Base-by-base conservation (phyloP, 83 land plant genomes). In the Picea mariana region DNA sequence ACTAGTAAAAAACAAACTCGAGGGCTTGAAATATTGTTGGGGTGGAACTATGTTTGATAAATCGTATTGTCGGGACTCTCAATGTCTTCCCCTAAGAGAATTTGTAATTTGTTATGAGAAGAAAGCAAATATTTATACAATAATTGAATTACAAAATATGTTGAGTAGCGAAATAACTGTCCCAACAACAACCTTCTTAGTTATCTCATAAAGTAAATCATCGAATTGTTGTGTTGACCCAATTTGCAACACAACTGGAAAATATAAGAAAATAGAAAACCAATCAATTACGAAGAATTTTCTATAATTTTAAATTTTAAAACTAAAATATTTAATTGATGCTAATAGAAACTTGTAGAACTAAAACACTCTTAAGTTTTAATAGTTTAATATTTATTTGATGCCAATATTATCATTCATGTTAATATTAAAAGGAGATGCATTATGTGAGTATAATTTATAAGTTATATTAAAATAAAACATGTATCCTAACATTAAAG, bases 211-310 rank as follows among this genome's bases (percentile, higher is more conserved):
- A 68, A 92, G 79, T 12, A 92, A 77, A 1, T 86, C 80, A 81
- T 92, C 95, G 38, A 92, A 27, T 27, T 27, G 31, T 27, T 27
- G 31, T 44, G 96, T 93, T 23, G 98, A 93, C 63, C 98, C 96
- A 75, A 96, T 92, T 95, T 96, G 89, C 71, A 82, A 64, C 55
- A 60, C 64, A 55, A 66, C 7, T 44, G 49, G 49, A 44, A 44
- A 44, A 44, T 6, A 5, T 44, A 44, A 44, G 49, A 6, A 42
- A 42, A 2, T 44, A 44, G 49, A 44, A 5, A 44, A 44, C 49
- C 8, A 44, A 44, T 8, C 8, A 44, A 44, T 44, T 44, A 9
- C 49, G 7, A 44, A 6, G 9, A 44, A 44, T 44, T 6, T 44
- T 44, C 8, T 44, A 44, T 6, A 6, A 44, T 44, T 1, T 31